phyloP scores from a whole-genome alignment of 1,139 yeast genomes.

The Nakaseomyces kungkrabaensis region DNA sequence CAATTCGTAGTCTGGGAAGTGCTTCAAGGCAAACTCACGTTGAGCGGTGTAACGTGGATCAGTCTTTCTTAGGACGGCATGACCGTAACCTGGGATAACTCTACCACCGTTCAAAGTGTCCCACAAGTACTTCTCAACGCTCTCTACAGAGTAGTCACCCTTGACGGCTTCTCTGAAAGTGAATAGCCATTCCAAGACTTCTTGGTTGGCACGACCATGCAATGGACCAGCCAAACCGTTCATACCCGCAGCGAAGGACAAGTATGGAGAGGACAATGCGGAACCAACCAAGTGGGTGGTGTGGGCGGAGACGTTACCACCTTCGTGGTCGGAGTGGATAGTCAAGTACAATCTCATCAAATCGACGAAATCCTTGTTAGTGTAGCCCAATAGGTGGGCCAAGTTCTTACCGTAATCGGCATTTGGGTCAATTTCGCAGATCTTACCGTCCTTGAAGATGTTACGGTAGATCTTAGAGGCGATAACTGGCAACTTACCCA shows the following conservation, averaged over 20 bases:
- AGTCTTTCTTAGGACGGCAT: conserved; percentile 37
- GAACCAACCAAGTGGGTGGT: conserved; percentile 37
- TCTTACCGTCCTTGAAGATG: conserved; percentile 44
- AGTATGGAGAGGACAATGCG: conserved; percentile 34
- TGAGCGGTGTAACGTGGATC: conserved; percentile 81
- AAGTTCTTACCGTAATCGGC: conserved; percentile 91
- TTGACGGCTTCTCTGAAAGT: conserved; percentile 30
- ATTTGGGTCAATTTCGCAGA: conserved; percentile 55
- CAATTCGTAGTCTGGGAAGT: conserved; percentile 92
- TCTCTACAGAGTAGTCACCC: conserved; percentile 26
- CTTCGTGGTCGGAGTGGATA: conserved; percentile 39
- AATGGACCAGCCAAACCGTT: conserved; percentile 39
- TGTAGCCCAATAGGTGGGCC: conserved; percentile 70
- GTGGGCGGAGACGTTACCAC: conserved; percentile 40
- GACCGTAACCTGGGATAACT: conserved; percentile 40
- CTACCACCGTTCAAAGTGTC: conserved; percentile 33
- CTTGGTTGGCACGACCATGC: conserved; percentile 39
- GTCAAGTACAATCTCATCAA: conserved; percentile 36
- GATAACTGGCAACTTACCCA: conserved; percentile 58
- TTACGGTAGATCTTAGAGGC: conserved; percentile 61
- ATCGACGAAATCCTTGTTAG: conserved; percentile 33
- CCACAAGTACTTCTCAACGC: conserved; percentile 34
- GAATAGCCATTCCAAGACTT: conserved; percentile 35
- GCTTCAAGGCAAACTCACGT: conserved; percentile 92
- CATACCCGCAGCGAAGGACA: conserved; percentile 35